Conservation (phyloP, 345 rosid species). For the Bruguiera parviflora region DNA sequence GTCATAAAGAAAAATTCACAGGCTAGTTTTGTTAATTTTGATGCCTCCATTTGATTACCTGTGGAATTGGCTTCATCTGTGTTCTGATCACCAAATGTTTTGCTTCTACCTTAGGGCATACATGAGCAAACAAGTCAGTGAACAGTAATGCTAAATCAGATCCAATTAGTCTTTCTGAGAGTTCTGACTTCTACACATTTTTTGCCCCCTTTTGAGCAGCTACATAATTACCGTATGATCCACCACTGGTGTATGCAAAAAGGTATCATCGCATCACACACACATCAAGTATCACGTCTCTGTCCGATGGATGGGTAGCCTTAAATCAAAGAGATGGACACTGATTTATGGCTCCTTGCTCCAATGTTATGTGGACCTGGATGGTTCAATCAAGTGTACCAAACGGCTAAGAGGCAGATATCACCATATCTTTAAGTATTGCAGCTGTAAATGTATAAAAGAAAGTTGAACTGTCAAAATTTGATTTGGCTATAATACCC, state of each 20-base stretch:
- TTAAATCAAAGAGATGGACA: background rate
- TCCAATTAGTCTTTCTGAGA: background rate
- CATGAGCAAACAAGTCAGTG: background rate
- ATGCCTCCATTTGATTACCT: too few species aligned
- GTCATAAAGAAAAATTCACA: background rate
- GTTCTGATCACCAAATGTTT: slow-evolving; percentile 1
- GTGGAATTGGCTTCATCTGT: background rate
- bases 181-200: background rate
- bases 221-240: background rate
- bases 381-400: background rate
- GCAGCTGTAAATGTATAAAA: background rate
- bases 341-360: background rate
- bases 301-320: background rate
- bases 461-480: background rate
- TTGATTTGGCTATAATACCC: slow-evolving; percentile 13
- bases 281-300: background rate
- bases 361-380: background rate
- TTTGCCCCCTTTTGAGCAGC: background rate
- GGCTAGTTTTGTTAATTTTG: too few species aligned
- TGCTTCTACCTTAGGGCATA: background rate
- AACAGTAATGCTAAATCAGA: background rate
- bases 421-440: too few species aligned
- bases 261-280: slow-evolving; percentile 2
- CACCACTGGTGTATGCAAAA: background rate
- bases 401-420: background rate